phyloP scores from a whole-genome alignment of 495 filamentous ascomycete species.

The Astrocystis sublimbata region DNA sequence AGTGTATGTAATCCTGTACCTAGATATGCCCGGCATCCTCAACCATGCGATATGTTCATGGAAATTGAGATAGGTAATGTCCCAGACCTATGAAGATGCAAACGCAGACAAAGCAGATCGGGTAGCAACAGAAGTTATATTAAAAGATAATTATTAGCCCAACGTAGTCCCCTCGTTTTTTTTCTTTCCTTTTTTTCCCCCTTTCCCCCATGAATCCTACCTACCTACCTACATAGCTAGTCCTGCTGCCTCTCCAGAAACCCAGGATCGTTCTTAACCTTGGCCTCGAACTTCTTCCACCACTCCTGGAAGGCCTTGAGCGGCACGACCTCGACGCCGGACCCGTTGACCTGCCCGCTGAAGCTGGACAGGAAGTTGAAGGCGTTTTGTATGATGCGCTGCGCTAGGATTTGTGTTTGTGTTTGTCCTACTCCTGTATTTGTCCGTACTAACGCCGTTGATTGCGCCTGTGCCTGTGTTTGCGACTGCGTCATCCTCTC shows the following conservation, averaged over 20 bases:
- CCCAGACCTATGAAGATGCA: no score
- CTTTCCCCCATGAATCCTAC: no score
- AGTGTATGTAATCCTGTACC: no score
- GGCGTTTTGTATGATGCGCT: slow-evolving; percentile 93
- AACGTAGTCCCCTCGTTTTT: no score
- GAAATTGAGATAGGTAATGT: no score
- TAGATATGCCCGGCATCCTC: no score
- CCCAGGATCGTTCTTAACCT: slow-evolving; percentile 78
- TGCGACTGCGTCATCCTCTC: slow-evolving; percentile 61
- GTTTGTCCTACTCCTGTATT: slow-evolving; percentile 30
- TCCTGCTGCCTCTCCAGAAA: slow-evolving; percentile 83
- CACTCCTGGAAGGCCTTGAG: slow-evolving; percentile 91
- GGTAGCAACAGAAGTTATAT: no score
- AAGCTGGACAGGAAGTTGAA: slow-evolving; percentile 96
- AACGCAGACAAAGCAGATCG: no score
- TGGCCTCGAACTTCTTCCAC: slow-evolving; percentile 96
- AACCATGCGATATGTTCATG: no score
- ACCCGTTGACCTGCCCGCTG: slow-evolving; percentile 52
- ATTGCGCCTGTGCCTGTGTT: slow-evolving; percentile 30
- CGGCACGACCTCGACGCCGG: slow-evolving; percentile 79
- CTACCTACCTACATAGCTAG: no score
- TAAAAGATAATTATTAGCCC: no score
- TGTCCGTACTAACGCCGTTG: not conserved
- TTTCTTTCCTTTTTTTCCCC: no score
- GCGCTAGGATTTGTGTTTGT: slow-evolving; percentile 75